Evolutionary conservation across 2,329 filamentous ascomycete species (phyloP), one percentile per base, ranked within the genome.

Genomic region (Nannizzia gypsea): DNA sequence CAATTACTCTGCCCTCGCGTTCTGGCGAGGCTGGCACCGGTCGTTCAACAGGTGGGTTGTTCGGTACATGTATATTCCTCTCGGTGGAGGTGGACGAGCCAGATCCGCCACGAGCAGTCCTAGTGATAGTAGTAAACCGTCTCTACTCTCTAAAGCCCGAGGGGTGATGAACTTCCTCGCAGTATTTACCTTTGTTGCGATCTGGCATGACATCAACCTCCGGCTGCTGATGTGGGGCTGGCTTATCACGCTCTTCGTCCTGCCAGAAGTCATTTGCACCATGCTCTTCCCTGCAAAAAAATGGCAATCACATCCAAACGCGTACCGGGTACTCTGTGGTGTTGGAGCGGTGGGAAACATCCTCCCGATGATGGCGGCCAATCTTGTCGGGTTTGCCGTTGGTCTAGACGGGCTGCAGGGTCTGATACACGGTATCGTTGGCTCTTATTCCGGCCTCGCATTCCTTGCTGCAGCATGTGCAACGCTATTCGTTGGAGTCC

Each of bases 171-270:
- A 92, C 60, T 93, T 90, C 71, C 77, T 95, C 1, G 76, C 86
- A 3, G 89, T 96, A 34, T 99, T 99, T 71, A 96, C 90, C 0
- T 99, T 99, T 68, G 93, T 99, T 24, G 95, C 93, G 0, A 78
- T 99, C 28, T 99, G 93, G 93, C 93, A 99, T 74, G 93, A 99
- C 68, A 95, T 99, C 68, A 87, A 95, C 74, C 81, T 97, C 31
- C 83, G 87, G 8, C 79, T 99, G 42, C 80, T 99, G 34, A 87
- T 95, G 72, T 99, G 93, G 93, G 92, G 93, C 28, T 99, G 93
- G 93, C 80, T 99, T 42, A 84, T 99, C 64, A 91, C 95, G 0
- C 76, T 97, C 24, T 99, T 99, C 74, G 89, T 99, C 72, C 72
- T 96, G 5, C 93, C 93, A 0, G 93, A 99, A 76, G 83, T 92